These are phyloP conservation scores for Helotiales sp. DNA, from an alignment of 2,329 filamentous ascomycete genomes.

Conservation along the genomic window DNA sequence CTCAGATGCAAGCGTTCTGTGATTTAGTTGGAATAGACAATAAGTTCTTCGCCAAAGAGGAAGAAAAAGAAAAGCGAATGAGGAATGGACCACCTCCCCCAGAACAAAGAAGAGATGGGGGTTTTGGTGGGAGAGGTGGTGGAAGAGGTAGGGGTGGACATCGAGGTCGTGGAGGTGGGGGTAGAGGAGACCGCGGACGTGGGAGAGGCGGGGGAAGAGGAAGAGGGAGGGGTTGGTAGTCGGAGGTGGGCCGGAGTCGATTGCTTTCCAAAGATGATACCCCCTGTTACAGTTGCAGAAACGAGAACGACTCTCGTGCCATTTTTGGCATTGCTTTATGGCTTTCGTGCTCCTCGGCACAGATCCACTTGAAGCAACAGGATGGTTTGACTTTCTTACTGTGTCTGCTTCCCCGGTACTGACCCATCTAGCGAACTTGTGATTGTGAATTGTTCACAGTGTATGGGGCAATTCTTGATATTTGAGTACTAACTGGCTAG, in stretches of 20 bases:
- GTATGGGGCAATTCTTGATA: not conserved
- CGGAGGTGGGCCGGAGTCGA: slow-evolving; percentile 15
- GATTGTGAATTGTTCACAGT: not conserved
- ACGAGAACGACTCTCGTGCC: slow-evolving; percentile 10
- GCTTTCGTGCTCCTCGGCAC: slow-evolving; percentile 4
- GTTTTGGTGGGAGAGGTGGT: slow-evolving; percentile 38
- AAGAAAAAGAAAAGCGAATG: slow-evolving; percentile 68
- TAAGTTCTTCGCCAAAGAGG: slow-evolving; percentile 71
- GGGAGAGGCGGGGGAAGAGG: slow-evolving; percentile 42
- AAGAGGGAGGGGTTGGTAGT: slow-evolving; percentile 40
- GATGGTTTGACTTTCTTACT: not conserved
- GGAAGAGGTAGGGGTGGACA: slow-evolving; percentile 43
- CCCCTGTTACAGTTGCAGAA: slow-evolving; percentile 24
- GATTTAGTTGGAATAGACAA: slow-evolving; percentile 77
- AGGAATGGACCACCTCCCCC: slow-evolving; percentile 59
- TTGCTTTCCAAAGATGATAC: slow-evolving; percentile 30
- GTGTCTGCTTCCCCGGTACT: not conserved
- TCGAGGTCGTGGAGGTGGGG: slow-evolving; percentile 46
- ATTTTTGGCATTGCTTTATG: slow-evolving; percentile 9
- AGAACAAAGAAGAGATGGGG: slow-evolving; percentile 40
- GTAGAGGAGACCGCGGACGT: slow-evolving; percentile 39
- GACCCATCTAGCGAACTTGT: not conserved
- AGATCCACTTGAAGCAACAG: not conserved
- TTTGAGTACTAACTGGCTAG: not conserved
- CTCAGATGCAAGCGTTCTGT: slow-evolving; percentile 85